Conservation (phyloP, 768 basidiomycete species). For the Tricholoma saponaceum region DNA sequence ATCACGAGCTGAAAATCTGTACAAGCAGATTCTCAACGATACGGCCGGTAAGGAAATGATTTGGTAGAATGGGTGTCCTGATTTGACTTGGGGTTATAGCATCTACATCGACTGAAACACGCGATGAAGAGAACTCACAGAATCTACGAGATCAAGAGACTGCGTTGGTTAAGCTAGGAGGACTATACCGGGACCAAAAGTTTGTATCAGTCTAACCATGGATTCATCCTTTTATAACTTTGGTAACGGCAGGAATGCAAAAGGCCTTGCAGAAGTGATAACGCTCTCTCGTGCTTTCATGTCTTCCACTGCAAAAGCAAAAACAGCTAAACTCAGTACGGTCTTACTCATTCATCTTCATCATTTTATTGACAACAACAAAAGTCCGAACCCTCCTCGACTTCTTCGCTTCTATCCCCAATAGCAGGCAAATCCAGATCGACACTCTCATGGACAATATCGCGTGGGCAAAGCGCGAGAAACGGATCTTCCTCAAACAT, state of each 20-base stretch:
- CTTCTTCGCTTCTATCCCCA: constrained; percentile 77
- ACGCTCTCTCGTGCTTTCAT: constrained; percentile 81
- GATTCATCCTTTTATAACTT: not conserved
- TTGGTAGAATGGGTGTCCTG: not conserved
- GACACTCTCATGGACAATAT: constrained; percentile 87
- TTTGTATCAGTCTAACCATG: constrained; percentile 24
- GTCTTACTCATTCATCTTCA: not conserved
- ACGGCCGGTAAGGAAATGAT: constrained; percentile 26
- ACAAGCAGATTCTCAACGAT: constrained; percentile 59
- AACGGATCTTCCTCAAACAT: constrained; percentile 94
- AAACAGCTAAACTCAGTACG: constrained; percentile 93
- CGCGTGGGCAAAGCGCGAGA: constrained; percentile 87
- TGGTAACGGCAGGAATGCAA: constrained; percentile 62
- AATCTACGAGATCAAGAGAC: constrained; percentile 76
- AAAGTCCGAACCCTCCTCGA: constrained; percentile 91
- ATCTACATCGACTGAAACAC: constrained; percentile 26
- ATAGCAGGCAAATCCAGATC: constrained; percentile 74
- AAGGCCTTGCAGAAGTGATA: constrained; percentile 83
- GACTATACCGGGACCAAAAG: constrained; percentile 84
- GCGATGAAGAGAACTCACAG: constrained; percentile 46
- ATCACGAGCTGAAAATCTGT: constrained; percentile 65
- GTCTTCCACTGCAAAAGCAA: constrained; percentile 94
- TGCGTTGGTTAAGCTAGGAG: constrained; percentile 81
- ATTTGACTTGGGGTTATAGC: constrained; percentile 11
- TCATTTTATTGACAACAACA: not conserved